These are phyloP conservation scores for Xanthoconium purpureum DNA, from an alignment of 768 basidiomycete species.

Conservation along the genomic window DNA sequence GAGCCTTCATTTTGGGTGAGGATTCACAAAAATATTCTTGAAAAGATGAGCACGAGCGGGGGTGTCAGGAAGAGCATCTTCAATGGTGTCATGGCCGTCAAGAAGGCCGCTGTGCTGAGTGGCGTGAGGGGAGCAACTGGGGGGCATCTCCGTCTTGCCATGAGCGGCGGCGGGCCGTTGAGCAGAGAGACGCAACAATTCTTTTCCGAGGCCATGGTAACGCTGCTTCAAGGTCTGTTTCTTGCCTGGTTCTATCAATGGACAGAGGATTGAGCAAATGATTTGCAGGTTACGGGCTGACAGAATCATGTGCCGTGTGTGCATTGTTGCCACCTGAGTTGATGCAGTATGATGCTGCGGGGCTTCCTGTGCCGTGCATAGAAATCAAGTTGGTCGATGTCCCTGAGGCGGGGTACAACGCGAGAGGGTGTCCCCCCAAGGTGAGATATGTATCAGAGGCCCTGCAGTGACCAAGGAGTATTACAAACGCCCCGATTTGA, in stretches of 20 bases:
- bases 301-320: conserved; percentile 93
- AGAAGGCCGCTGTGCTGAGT: conserved; percentile 74
- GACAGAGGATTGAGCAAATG: background rate
- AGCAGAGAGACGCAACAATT: conserved; percentile 90
- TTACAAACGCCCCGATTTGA: conserved; percentile 89
- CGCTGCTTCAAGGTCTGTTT: conserved; percentile 75
- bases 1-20: conserved; percentile 97
- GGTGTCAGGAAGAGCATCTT: conserved; percentile 72
- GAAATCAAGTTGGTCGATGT: conserved; percentile 89
- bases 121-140: conserved; percentile 82
- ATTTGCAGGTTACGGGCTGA: conserved; percentile 83
- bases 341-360: conserved; percentile 72
- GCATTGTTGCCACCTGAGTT: conserved; percentile 81
- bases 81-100: conserved; percentile 70
- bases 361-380: conserved; percentile 81
- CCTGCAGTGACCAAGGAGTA: conserved; percentile 85
- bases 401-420: conserved; percentile 78
- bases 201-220: conserved; percentile 74
- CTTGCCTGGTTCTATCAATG: background rate
- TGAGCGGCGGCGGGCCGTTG: conserved; percentile 86
- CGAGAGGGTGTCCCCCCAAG: conserved; percentile 73
- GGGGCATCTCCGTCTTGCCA: conserved; percentile 74
- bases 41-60: conserved; percentile 72
- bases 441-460: conserved; percentile 88
- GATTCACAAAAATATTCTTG: conserved; percentile 90